Evolutionary conservation across 108 stramenopile genomes (phyloP), one percentile per base, ranked within the genome.

Genomic region (Fragilariopsis cylindrus): DNA sequence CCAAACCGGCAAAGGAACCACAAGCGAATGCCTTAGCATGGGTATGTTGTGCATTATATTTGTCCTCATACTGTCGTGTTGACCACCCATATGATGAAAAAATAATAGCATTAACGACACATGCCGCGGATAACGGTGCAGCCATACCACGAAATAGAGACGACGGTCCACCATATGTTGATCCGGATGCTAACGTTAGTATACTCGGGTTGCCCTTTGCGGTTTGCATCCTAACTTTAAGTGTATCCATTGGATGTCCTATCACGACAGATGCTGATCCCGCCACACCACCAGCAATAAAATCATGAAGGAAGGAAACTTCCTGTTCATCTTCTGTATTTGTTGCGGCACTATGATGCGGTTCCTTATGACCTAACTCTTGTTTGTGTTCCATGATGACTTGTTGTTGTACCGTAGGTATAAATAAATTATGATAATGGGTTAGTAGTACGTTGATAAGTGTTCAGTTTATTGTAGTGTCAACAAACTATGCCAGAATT

Each of bases 171-270:
- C 87, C 87, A 70, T 74, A 82, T 12, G 46, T 63, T 42, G 73
- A 8, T 11, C 62, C 55, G 11, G 73, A 47, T 18, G 75, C 62
- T 9, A 60, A 53, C 21, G 56, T 42, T 68, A 53, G 19, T 30
- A 65, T 56, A 60, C 52, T 60, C 7, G 65, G 65, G 7, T 43
- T 46, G 13, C 66, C 64, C 30, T 53, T 57, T 48, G 76, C 53
- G 16, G 72, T 81, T 73, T 85, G 81, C 74, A 80, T 70, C 15
- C 80, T 72, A 7, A 77, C 81, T 75, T 98, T 98, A 54, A 96
- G 81, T 0, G 97, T 96, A 77, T 98, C 97, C 72, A 98, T 96
- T 9, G 97, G 97, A 85, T 97, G 93, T 16, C 95, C 95, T 1
- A 94, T 89, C 39, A 92, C 70, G 48, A 96, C 90, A 30, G 87